These are phyloP conservation scores for Aspergillus intermedius DNA, from an alignment of 2,329 filamentous ascomycete species.

Conservation along the genomic window DNA sequence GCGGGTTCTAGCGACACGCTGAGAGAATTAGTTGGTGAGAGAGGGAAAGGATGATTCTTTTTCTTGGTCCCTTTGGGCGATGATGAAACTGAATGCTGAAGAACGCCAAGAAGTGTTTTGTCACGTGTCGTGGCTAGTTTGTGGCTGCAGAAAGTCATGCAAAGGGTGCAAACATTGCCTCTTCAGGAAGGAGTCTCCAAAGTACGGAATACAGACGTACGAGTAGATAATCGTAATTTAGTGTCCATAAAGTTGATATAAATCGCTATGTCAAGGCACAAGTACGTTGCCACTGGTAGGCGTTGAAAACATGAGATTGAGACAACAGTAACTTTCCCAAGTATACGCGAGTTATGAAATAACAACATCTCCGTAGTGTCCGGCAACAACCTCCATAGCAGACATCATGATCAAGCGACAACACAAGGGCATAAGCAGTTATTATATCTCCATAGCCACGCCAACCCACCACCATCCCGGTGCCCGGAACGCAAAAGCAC, in stretches of 20 bases:
- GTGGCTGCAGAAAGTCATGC: neutral
- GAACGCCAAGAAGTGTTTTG: neutral
- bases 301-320: no score
- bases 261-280: no score
- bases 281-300: no score
- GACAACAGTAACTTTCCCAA: no score
- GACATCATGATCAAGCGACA: no score
- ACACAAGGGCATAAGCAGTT: no score
- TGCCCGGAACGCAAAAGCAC: no score
- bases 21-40: neutral
- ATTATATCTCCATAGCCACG: no score
- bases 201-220: neutral
- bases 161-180: neutral
- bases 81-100: constrained; percentile 2
- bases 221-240: neutral
- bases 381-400: no score
- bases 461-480: no score
- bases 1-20: neutral
- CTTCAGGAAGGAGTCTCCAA: neutral
- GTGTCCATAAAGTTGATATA: neutral
- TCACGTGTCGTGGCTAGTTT: neutral
- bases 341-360: no score
- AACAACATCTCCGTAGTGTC: no score
- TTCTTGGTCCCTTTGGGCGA: neutral
- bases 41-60: neutral